phyloP scores from a whole-genome alignment of 768 basidiomycete genomes.

The Asterophora lycoperdoides region DNA sequence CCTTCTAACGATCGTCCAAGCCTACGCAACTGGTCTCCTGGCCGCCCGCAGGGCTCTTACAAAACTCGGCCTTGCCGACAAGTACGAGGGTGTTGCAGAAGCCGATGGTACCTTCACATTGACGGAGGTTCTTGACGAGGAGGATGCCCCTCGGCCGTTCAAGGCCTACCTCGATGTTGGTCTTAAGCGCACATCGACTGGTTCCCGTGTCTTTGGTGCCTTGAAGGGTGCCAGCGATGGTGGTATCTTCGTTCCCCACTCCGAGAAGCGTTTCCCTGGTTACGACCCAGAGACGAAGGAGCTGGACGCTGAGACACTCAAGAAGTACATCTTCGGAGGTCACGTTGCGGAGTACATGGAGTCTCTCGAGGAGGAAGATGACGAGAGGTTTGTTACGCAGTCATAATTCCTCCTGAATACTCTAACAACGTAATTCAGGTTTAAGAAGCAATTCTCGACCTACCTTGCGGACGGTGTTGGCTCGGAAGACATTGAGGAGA shows the following conservation, averaged over 20 bases:
- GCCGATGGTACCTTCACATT: slow-evolving; percentile 81
- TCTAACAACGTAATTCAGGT: slow-evolving; percentile 39
- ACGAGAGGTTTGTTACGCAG: slow-evolving; percentile 65
- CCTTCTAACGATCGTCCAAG: slow-evolving; percentile 33
- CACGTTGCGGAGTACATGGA: slow-evolving; percentile 99
- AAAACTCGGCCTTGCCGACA: slow-evolving; percentile 95
- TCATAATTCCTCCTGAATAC: background rate
- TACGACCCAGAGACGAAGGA: slow-evolving; percentile 91
- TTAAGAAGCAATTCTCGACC: slow-evolving; percentile 95
- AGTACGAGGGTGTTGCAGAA: slow-evolving; percentile 92
- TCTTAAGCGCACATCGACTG: slow-evolving; percentile 95
- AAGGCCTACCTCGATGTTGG: slow-evolving; percentile 99
- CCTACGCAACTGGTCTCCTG: slow-evolving; percentile 96
- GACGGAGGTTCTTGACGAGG: slow-evolving; percentile 84
- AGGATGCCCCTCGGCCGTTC: slow-evolving; percentile 97
- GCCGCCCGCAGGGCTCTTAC: slow-evolving; percentile 90
- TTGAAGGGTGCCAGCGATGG: slow-evolving; percentile 99
- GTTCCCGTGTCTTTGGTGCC: slow-evolving; percentile 95
- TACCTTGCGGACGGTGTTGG: slow-evolving; percentile 96
- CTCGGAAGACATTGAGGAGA: slow-evolving; percentile 96
- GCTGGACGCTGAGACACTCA: slow-evolving; percentile 89
- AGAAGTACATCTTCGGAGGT: slow-evolving; percentile 97
- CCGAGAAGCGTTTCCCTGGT: slow-evolving; percentile 96
- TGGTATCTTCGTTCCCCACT: slow-evolving; percentile 97
- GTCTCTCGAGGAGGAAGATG: slow-evolving; percentile 98